A percentile compares a stretch with the other conserved stretches of the same genome.
Evolutionary conservation across 2,329 filamentous ascomycete genomes (phyloP).

Genomic region (Fusarium sp.): DNA sequence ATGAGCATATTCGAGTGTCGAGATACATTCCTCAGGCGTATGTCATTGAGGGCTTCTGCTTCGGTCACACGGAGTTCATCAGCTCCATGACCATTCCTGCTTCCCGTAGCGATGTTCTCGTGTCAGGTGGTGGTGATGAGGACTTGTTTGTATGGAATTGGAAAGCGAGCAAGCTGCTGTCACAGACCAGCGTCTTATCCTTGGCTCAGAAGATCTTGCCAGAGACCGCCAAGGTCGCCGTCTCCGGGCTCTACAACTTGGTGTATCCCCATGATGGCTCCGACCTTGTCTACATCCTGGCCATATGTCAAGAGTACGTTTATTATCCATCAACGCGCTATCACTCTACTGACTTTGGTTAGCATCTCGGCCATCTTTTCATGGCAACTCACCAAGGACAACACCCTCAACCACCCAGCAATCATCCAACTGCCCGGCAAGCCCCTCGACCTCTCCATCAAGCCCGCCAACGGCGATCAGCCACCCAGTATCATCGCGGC

Average conservation of each 20-base stretch:
- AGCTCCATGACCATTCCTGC: constrained; percentile 76
- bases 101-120: constrained; percentile 67
- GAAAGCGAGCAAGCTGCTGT: constrained; percentile 65
- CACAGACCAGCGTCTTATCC: constrained; percentile 63
- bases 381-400: constrained; percentile 64
- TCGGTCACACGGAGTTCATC: constrained; percentile 89
- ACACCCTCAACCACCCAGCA: constrained; percentile 59
- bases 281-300: constrained; percentile 56
- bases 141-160: constrained; percentile 87
- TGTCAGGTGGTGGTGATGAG: constrained; percentile 89
- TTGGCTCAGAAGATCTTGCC: constrained; percentile 53
- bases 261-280: constrained; percentile 45
- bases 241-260: constrained; percentile 57
- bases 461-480: constrained; percentile 33
- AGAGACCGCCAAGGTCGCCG: constrained; percentile 57
- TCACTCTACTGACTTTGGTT: constrained; percentile 31
- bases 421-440: constrained; percentile 71
- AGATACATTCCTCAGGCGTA: constrained; percentile 84
- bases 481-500: constrained; percentile 52
- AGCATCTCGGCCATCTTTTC: constrained; percentile 73
- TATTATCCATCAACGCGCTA: not conserved
- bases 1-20: constrained; percentile 87
- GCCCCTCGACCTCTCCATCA: constrained; percentile 65
- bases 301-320: constrained; percentile 67
- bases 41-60: constrained; percentile 88